phyloP scores from a whole-genome alignment of 1,139 yeast species.

The Entelexis sorbosivorans region DNA sequence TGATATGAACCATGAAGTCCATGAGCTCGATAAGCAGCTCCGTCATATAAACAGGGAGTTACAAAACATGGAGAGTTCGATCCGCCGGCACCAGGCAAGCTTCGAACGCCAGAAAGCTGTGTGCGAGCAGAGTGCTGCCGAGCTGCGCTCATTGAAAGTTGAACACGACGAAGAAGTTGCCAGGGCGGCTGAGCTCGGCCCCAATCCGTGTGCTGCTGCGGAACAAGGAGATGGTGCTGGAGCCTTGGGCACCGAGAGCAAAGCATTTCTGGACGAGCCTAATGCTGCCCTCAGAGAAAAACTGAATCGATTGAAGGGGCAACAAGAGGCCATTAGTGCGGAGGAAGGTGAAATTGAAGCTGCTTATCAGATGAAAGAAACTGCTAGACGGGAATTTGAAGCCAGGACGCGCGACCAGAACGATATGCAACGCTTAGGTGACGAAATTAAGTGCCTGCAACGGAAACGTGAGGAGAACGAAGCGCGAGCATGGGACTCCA shows the following conservation, averaged over 20 bases:
- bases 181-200: neutral
- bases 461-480: conserved; percentile 7
- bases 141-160: neutral
- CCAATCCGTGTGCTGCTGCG: neutral
- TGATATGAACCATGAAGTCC: neutral
- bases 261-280: neutral
- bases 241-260: neutral
- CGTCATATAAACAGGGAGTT: neutral
- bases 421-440: neutral
- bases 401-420: neutral
- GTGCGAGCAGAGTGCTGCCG: neutral
- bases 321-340: neutral
- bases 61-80: neutral
- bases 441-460: neutral
- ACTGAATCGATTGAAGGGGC: neutral
- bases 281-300: neutral
- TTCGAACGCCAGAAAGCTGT: neutral
- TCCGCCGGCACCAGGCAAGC: neutral
- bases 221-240: neutral
- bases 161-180: neutral
- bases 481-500: conserved; percentile 10
- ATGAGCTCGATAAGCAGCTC: neutral
- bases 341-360: neutral
- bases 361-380: neutral
- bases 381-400: neutral